Evolutionary conservation across 2,329 filamentous ascomycete genomes (phyloP).

Genomic region (Ascochyta koolunga): DNA sequence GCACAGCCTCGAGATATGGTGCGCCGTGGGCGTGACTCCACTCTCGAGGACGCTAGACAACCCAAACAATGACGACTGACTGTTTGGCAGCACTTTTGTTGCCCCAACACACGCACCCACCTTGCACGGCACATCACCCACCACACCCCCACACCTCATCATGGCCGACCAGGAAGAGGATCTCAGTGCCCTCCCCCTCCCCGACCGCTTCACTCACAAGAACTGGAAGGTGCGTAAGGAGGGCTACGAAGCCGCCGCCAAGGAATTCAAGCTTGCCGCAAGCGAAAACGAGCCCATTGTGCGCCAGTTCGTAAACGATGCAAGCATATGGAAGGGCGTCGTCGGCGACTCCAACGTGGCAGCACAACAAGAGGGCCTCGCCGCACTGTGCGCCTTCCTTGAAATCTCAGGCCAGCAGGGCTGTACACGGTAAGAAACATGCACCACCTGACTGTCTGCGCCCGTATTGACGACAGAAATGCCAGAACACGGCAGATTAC

Average conservation of each 20-base stretch:
- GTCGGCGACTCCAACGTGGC: slow-evolving; percentile 96
- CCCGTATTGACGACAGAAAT: slow-evolving; percentile 25
- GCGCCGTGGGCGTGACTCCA: neutral
- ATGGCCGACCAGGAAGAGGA: slow-evolving; percentile 89
- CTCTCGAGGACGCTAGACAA: neutral
- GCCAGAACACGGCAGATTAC: slow-evolving; percentile 74
- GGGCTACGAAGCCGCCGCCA: slow-evolving; percentile 90
- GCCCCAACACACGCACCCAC: slow-evolving; percentile 3
- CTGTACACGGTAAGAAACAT: slow-evolving; percentile 65
- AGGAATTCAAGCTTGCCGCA: slow-evolving; percentile 82
- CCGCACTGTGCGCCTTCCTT: slow-evolving; percentile 86
- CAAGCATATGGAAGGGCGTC: slow-evolving; percentile 87
- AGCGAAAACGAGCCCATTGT: slow-evolving; percentile 88
- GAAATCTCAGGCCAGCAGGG: slow-evolving; percentile 86
- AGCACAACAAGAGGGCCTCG: slow-evolving; percentile 91
- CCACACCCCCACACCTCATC: slow-evolving; percentile 19
- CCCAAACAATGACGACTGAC: slow-evolving; percentile 11
- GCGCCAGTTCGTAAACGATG: slow-evolving; percentile 83
- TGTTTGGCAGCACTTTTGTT: neutral
- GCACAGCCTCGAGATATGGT: neutral
- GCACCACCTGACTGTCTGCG: neutral
- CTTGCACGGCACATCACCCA: slow-evolving; percentile 16
- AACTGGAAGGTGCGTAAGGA: slow-evolving; percentile 97
- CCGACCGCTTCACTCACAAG: slow-evolving; percentile 87
- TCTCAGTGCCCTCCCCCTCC: slow-evolving; percentile 74